These are phyloP conservation scores for Ammopiptanthus mongolicus DNA, from an alignment of 306 rosid species.

Conservation along the genomic window DNA sequence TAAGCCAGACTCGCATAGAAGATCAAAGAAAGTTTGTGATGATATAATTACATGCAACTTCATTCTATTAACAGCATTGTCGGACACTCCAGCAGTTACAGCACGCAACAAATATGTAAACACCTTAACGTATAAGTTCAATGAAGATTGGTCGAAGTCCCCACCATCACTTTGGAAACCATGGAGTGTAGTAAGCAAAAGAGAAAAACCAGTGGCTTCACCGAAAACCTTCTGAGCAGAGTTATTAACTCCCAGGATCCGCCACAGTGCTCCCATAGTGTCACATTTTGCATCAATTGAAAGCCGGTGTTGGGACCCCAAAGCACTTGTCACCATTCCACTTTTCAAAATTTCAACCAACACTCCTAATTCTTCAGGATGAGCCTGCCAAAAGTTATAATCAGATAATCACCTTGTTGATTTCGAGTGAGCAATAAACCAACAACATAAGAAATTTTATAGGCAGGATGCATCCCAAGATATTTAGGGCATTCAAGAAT, in stretches of 20 bases:
- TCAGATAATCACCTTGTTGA: conserved; percentile 21
- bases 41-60: conserved; percentile 73
- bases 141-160: conserved; percentile 47
- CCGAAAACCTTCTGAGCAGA: conserved; percentile 87
- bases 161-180: conserved; percentile 81
- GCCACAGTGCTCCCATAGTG: conserved; percentile 88
- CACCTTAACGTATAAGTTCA: conserved; percentile 55
- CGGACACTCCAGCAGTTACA: conserved; percentile 78
- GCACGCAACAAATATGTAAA: conserved; percentile 71
- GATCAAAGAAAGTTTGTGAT: conserved; percentile 91
- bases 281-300: conserved; percentile 89
- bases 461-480: conserved; percentile 14
- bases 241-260: conserved; percentile 75
- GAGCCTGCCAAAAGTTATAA: conserved; percentile 56
- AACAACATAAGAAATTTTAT: not conserved
- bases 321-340: conserved; percentile 85
- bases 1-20: conserved; percentile 87
- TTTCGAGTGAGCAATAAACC: conserved; percentile 21
- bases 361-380: conserved; percentile 87
- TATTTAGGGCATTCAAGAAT: not conserved
- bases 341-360: conserved; percentile 91
- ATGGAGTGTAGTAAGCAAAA: conserved; percentile 90
- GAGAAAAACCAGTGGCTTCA: conserved; percentile 97
- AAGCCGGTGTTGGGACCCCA: conserved; percentile 81
- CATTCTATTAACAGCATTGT: conserved; percentile 72